Evolutionary conservation across 306 rosid species (phyloP), one percentile per base, ranked within the genome.

Genomic region (Dryas alaskensis): DNA sequence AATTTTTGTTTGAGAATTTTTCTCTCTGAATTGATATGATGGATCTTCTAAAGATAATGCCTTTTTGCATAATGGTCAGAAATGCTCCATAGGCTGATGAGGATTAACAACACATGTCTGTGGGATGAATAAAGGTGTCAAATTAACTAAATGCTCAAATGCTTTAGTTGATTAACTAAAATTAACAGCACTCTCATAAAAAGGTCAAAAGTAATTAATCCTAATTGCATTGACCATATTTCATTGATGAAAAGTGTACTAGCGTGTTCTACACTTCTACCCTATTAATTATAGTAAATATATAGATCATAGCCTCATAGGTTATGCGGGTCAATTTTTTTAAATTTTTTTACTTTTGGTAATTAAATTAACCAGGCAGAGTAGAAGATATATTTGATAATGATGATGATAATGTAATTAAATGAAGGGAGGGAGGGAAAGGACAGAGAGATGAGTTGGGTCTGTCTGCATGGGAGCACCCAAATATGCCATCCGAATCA

Each of bases 401-500:
- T 22, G 0, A 22, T 80, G 78, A 76, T 69, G 83, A 86, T 80
- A 81, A 82, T 72, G 81, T 79, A 82, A 84, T 76, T 76, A 84
- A 81, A 59, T 67, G 60, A 67, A 37, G 10, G 0, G 57, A 49
- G 68, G 60, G 61, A 64, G 37, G 47, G 69, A 55, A 49, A 65
- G 37, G 60, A 46, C 17, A 69, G 44, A 39, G 25, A 69, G 43
- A 58, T 49, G 81, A 65, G 72, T 76, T 83, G 84, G 82, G 81
- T 84, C 67, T 67, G 62, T 65, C 73, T 83, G 76, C 76, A 50
- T 58, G 79, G 84, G 79, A 80, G 89, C 87, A 91, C 87, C 79
- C 82, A 84, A 48, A 63, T 78, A 53, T 91, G 94, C 84, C 74
- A 79, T 91, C 94, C 86, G 80, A 89, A 89, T 91, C 92, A 83